Base-by-base conservation (phyloP, 2,329 filamentous ascomycete species). In the Penicillium sp. region DNA sequence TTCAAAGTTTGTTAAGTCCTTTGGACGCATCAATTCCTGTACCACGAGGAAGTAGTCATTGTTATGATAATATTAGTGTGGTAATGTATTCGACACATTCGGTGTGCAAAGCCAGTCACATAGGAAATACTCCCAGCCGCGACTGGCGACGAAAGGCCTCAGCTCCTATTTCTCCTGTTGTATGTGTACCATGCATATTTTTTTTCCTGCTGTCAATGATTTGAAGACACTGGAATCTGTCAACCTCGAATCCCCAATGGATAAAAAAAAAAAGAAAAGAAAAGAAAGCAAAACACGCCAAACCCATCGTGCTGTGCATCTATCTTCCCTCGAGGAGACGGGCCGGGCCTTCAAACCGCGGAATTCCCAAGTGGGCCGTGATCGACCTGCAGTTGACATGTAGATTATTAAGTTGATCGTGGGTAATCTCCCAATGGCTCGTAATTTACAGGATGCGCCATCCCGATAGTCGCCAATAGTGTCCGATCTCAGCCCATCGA, bases 381-480 rank as follows among this genome's bases (percentile, higher is more conserved):
- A 63, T 63, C 49, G 49, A 56, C 53, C 59, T 63, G 61, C 60
- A 59, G 57, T 61, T 43, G 43, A 60, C 46, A 50, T 48, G 50
- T 57, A 56, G 55, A 60, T 51, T 55, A 56, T 56, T 58, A 59
- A 58, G 51, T 54, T 45, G 47, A 50, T 54, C 51, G 47, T 49
- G 43, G 43, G 43, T 32, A 40, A 51, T 45, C 27, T n/a, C 49
- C 38, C 44, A 51, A 32, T 52, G 43, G 60, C 58, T 45, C 43
- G 57, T 48, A 61, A 56, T 63, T 59, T 48, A 40, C 52, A 50
- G 52, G 55, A 59, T 61, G 61, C 61, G 54, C 61, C 58, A 58
- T 58, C 57, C 61, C 61, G 61, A 61, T 64, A 64, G 61, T 63
- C 61, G 59, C 61, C 61, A 64, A 64, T 64, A 64, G 61, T 54